Percentiles rank a stretch among this genome's conserved stretches.
These are phyloP conservation scores for Anthostomella pinea DNA, from an alignment of 2,329 filamentous ascomycete genomes.

Conservation along the genomic window DNA sequence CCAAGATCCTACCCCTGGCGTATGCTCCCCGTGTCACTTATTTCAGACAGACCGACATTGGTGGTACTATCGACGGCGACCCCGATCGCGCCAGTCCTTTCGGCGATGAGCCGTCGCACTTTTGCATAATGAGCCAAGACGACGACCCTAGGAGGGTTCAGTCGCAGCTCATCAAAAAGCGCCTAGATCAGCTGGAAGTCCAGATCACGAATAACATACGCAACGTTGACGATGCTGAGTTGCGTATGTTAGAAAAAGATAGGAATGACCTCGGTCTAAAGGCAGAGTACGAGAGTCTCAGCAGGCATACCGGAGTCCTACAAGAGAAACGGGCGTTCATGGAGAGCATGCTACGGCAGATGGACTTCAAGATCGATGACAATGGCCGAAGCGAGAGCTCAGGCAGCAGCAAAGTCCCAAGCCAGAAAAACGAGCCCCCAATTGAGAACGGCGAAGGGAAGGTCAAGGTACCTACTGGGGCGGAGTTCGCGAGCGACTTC, in stretches of 20 bases:
- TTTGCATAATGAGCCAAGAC: constrained; percentile 90
- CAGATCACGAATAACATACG: constrained; percentile 76
- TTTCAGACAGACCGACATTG: constrained; percentile 93
- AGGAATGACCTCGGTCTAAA: constrained; percentile 48
- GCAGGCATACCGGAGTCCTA: constrained; percentile 53
- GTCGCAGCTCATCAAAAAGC: constrained; percentile 76
- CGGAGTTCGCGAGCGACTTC: constrained; percentile 90
- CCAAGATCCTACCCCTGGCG: constrained; percentile 87
- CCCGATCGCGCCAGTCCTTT: constrained; percentile 83
- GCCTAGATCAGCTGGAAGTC: constrained; percentile 72
- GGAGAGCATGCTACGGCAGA: constrained; percentile 55
- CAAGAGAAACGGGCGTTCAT: constrained; percentile 57
- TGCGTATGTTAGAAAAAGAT: constrained; percentile 56
- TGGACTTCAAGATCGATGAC: constrained; percentile 37
- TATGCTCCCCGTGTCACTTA: constrained; percentile 96
- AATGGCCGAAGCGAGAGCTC: constrained; percentile 23
- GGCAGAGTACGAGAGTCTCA: constrained; percentile 59
- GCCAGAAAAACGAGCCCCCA: constrained; percentile 37
- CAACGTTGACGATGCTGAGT: constrained; percentile 71
- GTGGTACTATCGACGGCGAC: constrained; percentile 74
- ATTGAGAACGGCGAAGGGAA: constrained; percentile 55
- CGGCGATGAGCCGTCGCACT: constrained; percentile 88
- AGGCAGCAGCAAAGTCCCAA: constrained; percentile 22
- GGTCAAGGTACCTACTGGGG: constrained; percentile 65
- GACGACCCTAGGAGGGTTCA: constrained; percentile 89